Percentiles rank a stretch among this genome's conserved stretches.
Conservation (phyloP, 208 protist species). For the Herpetomonas samuelpessoai region DNA sequence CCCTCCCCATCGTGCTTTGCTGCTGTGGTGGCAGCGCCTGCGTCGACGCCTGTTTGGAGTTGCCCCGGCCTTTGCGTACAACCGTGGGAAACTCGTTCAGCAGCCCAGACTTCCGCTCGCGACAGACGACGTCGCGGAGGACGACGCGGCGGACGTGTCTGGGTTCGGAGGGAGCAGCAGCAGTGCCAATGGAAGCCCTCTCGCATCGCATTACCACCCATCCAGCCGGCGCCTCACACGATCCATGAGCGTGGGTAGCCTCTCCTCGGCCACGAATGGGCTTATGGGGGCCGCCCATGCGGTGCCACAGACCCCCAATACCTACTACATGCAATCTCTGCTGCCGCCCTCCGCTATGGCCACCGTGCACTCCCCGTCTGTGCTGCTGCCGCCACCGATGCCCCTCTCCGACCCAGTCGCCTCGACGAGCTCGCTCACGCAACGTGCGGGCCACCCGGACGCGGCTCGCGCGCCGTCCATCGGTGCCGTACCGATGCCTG, state of each 20-base stretch:
- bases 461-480: too few species aligned
- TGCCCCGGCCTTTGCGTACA: slow-evolving; percentile 39
- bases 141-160: too few species aligned
- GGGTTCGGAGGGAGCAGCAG: neutral
- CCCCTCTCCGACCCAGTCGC: neutral
- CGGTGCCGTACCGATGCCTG: too few species aligned
- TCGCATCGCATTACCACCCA: too few species aligned
- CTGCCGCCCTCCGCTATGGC: neutral
- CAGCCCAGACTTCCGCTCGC: neutral
- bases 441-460: too few species aligned
- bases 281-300: too few species aligned
- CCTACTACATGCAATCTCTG: neutral
- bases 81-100: slow-evolving; percentile 21
- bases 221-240: neutral
- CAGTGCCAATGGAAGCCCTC: neutral
- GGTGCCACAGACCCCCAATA: neutral
- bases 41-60: too few species aligned
- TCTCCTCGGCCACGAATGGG: too few species aligned
- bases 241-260: neutral
- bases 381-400: neutral
- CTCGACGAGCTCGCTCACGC: too few species aligned
- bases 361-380: neutral
- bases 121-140: too few species aligned
- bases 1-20: too few species aligned
- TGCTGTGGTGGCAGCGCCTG: too few species aligned